Conservation (phyloP, 2,329 filamentous ascomycete species). For the Emmonsiellopsis sp. region DNA sequence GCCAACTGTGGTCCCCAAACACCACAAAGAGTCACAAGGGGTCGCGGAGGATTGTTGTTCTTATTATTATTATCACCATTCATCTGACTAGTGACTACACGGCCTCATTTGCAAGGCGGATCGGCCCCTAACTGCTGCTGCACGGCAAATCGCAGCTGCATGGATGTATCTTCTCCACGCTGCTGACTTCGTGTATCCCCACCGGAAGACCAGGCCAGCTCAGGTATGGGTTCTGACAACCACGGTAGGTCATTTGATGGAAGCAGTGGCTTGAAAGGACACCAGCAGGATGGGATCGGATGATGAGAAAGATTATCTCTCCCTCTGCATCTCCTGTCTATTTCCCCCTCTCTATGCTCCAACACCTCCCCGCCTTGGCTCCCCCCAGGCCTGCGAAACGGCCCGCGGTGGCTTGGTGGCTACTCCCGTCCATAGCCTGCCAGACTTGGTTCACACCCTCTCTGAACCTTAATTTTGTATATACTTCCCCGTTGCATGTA, state of each 20-base stretch:
- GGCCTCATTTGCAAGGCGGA: background rate
- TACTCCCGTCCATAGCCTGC: background rate
- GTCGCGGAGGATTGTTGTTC: too few relatives aligned
- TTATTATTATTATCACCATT: background rate
- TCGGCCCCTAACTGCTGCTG: background rate
- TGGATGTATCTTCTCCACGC: background rate
- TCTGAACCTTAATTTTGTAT: background rate
- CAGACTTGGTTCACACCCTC: background rate
- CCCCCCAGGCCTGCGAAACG: background rate
- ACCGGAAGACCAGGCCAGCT: background rate
- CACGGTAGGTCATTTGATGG: conserved; percentile 5
- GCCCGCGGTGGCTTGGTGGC: background rate
- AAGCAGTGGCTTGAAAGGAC: background rate
- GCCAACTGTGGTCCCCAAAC: too few relatives aligned
- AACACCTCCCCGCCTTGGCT: background rate
- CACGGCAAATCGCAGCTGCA: background rate
- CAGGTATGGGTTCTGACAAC: background rate
- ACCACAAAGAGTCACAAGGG: too few relatives aligned
- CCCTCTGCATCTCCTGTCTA: background rate
- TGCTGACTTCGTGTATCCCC: background rate
- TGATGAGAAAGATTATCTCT: background rate
- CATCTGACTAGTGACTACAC: background rate
- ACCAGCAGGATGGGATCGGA: background rate
- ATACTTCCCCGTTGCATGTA: background rate
- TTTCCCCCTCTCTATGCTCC: background rate